Evolutionary conservation across 75 land plant species (phyloP), one percentile per base, ranked within the genome.

Genomic region (Pseudotsuga menziesii): DNA sequence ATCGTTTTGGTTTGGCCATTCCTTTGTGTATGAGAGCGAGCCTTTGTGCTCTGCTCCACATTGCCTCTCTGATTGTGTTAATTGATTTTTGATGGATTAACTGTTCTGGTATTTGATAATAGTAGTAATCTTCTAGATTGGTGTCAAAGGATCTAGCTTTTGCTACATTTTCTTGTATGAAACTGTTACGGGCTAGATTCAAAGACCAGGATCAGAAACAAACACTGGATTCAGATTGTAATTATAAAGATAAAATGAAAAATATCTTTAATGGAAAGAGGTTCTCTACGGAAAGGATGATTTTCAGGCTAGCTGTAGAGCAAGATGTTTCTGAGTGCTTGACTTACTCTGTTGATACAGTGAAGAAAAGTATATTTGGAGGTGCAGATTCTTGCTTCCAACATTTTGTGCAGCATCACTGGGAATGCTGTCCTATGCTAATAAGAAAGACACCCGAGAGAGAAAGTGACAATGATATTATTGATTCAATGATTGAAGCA

Each of bases 261-360:
- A 48, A 55, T 48, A 4, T 12, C 41, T 26, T 73, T 73, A 15
- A 27, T 55, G 35, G 20, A 4, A 73, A 73, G 32, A 73, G 35
- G 0, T 25, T 35, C 26, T 73, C 35, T 4, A 15, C 89, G 54
- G 90, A 92, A 54, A 91, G 82, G 77, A 55, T 87, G 74, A 84
- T 92, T 72, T 89, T 91, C 66, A 82, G 86, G 84, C 83, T 94
- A 52, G 82, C 90, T 16, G 82, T 91, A 75, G 80, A 75, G 77
- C 72, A 67, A 29, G 25, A 16, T 64, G 41, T 15, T 48, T 29
- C 60, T 39, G 61, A 57, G 69, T 16, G 39, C 20, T 64, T 14
- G 6, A 15, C n/a, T 77, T 20, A 25, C n/a, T 16, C 32, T 12
- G 11, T 14, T 74, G 76, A 80, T 39, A 70, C 32, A 23, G 81